phyloP scores from a whole-genome alignment of 164 flowering plant genomes.

The Brasenia schreberi region DNA sequence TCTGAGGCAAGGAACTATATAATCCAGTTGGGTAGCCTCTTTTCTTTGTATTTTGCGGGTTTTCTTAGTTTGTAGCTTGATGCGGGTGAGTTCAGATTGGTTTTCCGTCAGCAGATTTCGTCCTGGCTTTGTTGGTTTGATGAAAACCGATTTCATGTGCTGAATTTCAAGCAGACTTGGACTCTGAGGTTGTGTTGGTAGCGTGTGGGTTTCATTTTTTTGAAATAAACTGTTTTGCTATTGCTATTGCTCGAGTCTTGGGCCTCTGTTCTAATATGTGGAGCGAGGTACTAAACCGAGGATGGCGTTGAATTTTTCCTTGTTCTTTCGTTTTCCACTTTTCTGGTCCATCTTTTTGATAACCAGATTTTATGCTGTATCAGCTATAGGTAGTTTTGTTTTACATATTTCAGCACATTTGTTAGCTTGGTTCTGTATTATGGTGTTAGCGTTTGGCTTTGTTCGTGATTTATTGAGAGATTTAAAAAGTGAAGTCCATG shows the following conservation, averaged over 20 bases:
- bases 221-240: not conserved
- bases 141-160: not conserved
- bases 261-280: not conserved
- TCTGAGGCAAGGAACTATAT: not conserved
- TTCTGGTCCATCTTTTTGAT: not conserved
- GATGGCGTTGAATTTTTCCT: not conserved
- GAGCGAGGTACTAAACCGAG: no score
- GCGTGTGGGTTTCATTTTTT: not conserved
- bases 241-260: not conserved
- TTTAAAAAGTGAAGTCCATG: not conserved
- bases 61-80: not conserved
- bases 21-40: not conserved
- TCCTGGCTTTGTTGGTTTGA: not conserved
- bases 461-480: not conserved
- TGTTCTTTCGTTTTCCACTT: not conserved
- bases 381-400: no score
- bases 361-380: not conserved
- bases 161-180: not conserved
- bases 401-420: no score
- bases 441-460: no score
- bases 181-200: not conserved
- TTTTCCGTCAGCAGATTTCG: not conserved
- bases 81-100: not conserved
- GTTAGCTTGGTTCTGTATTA: no score
- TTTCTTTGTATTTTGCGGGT: not conserved